Percentiles rank a stretch among this genome's conserved stretches.
These are phyloP conservation scores for Smithsoniella earleae DNA, from an alignment of 163 green algal species.

Conservation along the genomic window DNA sequence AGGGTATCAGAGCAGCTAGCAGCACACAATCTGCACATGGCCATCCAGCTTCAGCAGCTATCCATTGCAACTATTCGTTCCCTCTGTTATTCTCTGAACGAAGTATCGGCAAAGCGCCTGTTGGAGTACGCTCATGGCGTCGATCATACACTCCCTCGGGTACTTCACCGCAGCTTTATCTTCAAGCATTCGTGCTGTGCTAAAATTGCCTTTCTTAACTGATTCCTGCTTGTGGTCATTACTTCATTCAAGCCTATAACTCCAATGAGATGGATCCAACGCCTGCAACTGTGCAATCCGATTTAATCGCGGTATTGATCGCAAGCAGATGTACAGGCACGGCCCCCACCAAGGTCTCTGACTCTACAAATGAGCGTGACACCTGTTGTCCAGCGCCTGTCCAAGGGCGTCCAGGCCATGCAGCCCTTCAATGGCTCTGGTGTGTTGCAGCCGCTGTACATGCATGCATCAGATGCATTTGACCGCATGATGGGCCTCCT, in stretches of 20 bases:
- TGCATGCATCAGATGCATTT: conserved; percentile 33
- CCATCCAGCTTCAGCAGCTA: conserved; percentile 32
- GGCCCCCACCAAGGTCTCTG: conserved; percentile 29
- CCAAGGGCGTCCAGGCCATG: background rate
- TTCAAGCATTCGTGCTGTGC: no score
- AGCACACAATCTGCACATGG: conserved; percentile 29
- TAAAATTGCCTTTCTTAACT: no score
- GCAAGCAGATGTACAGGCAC: no score
- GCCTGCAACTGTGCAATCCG: no score
- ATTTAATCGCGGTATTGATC: no score
- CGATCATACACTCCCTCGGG: conserved; percentile 24
- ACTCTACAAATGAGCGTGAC: conserved; percentile 55
- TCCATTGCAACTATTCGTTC: background rate
- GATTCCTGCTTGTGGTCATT: no score
- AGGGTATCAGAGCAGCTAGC: conserved; percentile 38
- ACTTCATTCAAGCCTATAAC: no score
- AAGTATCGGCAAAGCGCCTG: conserved; percentile 34
- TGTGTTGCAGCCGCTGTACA: conserved; percentile 42
- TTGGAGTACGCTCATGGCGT: conserved; percentile 34
- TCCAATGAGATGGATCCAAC: no score
- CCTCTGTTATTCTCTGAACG: background rate
- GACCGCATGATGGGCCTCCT: conserved; percentile 39
- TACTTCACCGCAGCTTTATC: no score
- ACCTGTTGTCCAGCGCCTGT: no score
- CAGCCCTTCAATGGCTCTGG: background rate